A percentile compares a stretch with the other conserved stretches of the same genome.
phyloP scores from a whole-genome alignment of 805 yeast species.

The Suhomyces emberorum region DNA sequence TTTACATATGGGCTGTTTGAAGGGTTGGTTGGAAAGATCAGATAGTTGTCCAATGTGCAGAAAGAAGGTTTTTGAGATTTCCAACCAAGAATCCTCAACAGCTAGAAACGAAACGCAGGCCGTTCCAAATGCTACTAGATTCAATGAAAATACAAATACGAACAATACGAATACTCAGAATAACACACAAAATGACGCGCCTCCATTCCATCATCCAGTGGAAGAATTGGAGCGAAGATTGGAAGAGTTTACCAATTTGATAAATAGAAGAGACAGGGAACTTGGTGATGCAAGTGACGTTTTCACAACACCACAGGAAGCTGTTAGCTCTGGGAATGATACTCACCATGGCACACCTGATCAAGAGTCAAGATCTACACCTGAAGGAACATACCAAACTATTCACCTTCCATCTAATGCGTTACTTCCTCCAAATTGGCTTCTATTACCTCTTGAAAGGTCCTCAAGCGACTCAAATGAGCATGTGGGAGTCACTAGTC shows the following conservation, averaged over 20 bases:
- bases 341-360: too few species aligned
- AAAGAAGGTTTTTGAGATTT: conserved; percentile 48
- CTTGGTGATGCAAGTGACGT: not conserved
- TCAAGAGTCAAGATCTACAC: not conserved
- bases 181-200: not conserved
- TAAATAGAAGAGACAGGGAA: not conserved
- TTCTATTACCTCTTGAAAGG: conserved; percentile 21
- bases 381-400: conserved; percentile 11
- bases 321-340: not conserved
- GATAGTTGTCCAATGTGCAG: conserved; percentile 94
- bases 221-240: conserved; percentile 6
- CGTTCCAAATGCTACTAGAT: not conserved
- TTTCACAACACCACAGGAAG: not conserved
- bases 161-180: not conserved
- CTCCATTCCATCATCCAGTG: conserved; percentile 5
- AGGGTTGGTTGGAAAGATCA: conserved; percentile 89
- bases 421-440: conserved; percentile 30
- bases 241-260: conserved; percentile 4
- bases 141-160: not conserved
- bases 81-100: not conserved
- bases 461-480: not conserved
- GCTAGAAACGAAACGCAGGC: not conserved
- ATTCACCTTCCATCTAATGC: conserved; percentile 24
- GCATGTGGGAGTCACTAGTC: not conserved
- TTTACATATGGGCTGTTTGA: conserved; percentile 83